Evolutionary conservation across 352 stramenopile species (phyloP).

Genomic region (Pythium brachiatum): DNA sequence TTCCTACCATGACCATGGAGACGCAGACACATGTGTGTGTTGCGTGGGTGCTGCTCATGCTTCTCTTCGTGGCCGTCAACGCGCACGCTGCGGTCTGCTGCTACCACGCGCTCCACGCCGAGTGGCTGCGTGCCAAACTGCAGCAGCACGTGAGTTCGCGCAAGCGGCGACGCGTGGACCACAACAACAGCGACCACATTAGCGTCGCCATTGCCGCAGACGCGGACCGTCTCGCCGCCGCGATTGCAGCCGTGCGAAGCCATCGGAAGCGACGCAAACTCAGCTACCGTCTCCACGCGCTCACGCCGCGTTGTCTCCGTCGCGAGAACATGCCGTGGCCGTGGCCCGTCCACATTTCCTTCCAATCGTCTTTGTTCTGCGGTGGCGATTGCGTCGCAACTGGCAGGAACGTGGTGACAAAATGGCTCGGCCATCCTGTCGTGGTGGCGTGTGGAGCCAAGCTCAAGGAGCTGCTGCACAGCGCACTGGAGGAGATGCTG

Average conservation of each 20-base stretch:
- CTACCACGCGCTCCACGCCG: background rate
- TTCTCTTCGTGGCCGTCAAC: slow-evolving; percentile 23
- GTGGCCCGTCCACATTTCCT: slow-evolving; percentile 12
- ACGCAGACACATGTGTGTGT: background rate
- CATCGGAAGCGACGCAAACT: slow-evolving; percentile 17
- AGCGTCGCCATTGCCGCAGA: background rate
- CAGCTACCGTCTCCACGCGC: slow-evolving; percentile 3
- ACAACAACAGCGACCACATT: background rate
- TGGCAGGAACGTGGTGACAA: background rate
- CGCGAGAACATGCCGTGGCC: slow-evolving; percentile 9
- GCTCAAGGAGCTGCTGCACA: slow-evolving; percentile 14
- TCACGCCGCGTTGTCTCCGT: background rate
- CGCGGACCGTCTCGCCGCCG: background rate
- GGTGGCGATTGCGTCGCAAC: background rate
- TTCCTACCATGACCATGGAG: background rate
- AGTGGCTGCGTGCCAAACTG: background rate
- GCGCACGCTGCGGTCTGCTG: slow-evolving; percentile 8
- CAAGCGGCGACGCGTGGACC: background rate
- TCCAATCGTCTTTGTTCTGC: background rate
- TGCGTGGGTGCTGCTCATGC: slow-evolving; percentile 16
- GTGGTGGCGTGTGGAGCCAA: background rate
- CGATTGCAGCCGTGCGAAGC: background rate
- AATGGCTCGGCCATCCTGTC: slow-evolving; percentile 12
- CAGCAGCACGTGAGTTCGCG: slow-evolving; percentile 7
- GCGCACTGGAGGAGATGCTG: slow-evolving; percentile 25